Evolutionary conservation across 2,329 filamentous ascomycete species (phyloP).

Genomic region (Scolecobasidium constrictum): DNA sequence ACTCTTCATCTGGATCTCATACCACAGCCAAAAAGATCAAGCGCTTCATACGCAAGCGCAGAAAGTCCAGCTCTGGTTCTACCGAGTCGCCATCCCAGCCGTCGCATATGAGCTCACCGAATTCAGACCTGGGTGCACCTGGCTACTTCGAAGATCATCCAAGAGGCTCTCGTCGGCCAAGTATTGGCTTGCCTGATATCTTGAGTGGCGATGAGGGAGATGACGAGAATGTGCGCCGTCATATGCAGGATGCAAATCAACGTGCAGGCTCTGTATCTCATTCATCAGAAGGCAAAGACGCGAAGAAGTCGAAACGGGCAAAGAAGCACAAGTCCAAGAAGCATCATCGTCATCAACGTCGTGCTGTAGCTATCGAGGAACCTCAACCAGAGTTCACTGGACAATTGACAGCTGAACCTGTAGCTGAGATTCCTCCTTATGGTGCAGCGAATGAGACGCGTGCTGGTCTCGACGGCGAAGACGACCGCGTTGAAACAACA

Average conservation of each 20-base stretch:
- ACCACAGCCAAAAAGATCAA: slow-evolving; percentile 68
- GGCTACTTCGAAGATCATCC: slow-evolving; percentile 4
- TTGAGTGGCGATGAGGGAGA: slow-evolving; percentile 45
- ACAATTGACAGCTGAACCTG: slow-evolving; percentile 2
- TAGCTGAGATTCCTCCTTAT: neutral
- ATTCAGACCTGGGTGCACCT: slow-evolving; percentile 19
- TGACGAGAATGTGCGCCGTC: slow-evolving; percentile 27
- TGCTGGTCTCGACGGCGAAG: slow-evolving; percentile 32
- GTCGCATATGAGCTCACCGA: slow-evolving; percentile 35
- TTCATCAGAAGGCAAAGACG: slow-evolving; percentile 24
- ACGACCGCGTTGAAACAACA: slow-evolving; percentile 12
- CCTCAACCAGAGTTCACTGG: neutral
- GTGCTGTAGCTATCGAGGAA: slow-evolving; percentile 17
- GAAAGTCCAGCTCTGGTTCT: slow-evolving; percentile 68
- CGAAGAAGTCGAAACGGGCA: slow-evolving; percentile 25
- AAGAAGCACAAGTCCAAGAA: slow-evolving; percentile 38
- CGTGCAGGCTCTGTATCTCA: slow-evolving; percentile 9
- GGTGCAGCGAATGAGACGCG: slow-evolving; percentile 6
- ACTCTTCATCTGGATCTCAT: slow-evolving; percentile 49
- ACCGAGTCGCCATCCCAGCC: slow-evolving; percentile 44
- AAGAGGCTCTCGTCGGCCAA: slow-evolving; percentile 18
- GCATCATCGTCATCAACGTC: slow-evolving; percentile 19
- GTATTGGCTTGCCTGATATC: slow-evolving; percentile 17
- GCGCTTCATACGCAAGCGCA: slow-evolving; percentile 60
- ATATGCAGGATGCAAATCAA: neutral